Evolutionary conservation across 1,284 basidiomycete species (phyloP).

Genomic region (Termitomyces sp.): DNA sequence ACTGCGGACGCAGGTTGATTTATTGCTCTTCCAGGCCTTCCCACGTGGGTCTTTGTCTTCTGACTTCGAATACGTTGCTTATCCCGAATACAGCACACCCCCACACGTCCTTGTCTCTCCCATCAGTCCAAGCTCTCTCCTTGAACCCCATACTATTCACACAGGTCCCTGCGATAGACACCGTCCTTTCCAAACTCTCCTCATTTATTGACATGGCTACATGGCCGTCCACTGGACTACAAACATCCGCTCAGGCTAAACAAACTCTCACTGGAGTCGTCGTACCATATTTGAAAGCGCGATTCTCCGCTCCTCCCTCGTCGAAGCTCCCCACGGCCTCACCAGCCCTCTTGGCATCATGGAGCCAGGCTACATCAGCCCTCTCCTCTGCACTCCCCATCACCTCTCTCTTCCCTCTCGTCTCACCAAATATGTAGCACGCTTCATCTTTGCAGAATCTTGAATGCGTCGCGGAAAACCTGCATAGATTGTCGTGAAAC

Average conservation of each 20-base stretch:
- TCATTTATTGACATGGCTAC: constrained; percentile 53
- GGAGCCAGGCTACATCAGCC: constrained; percentile 43
- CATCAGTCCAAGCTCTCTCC: constrained; percentile 59
- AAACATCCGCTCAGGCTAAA: constrained; percentile 43
- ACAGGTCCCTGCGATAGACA: constrained; percentile 66
- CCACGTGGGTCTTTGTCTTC: constrained; percentile 56
- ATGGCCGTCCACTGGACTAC: constrained; percentile 26
- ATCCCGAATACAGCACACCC: constrained; percentile 59
- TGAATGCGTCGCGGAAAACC: constrained; percentile 12
- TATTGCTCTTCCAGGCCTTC: constrained; percentile 69
- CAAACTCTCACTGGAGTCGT: constrained; percentile 44
- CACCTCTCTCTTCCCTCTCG: constrained; percentile 71
- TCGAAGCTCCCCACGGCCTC: constrained; percentile 29
- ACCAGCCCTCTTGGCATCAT: constrained; percentile 35
- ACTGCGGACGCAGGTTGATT: constrained; percentile 63
- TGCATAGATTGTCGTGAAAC: constrained; percentile 6
- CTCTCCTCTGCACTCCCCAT: constrained; percentile 48
- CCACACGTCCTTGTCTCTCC: constrained; percentile 60
- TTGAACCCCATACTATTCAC: constrained; percentile 74
- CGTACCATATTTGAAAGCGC: constrained; percentile 65
- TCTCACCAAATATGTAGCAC: constrained; percentile 20
- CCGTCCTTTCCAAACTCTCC: constrained; percentile 57
- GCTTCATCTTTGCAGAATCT: not conserved
- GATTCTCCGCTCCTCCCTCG: constrained; percentile 28
- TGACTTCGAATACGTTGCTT: not conserved